Percentiles rank a stretch among this genome's conserved stretches.
Evolutionary conservation across 805 yeast species (phyloP).

Genomic region (Saccharomycopsis fodiens): DNA sequence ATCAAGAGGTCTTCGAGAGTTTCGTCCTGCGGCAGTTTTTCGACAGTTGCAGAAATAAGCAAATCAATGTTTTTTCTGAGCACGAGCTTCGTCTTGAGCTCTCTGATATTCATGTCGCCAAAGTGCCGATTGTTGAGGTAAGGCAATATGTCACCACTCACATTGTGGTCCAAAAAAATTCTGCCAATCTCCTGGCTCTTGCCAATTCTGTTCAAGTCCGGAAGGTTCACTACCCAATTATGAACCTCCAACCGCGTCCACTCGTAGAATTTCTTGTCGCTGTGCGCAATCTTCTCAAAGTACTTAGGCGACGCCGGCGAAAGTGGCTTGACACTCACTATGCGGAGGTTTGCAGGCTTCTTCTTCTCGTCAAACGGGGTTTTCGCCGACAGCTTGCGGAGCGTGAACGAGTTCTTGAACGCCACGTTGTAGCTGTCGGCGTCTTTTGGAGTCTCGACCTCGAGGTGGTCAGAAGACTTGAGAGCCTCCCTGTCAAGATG

Average conservation of each 20-base stretch:
- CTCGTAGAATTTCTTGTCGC: conserved; percentile 17
- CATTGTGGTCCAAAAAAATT: conserved; percentile 17
- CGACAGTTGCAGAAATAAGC: conserved; percentile 6
- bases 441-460: conserved; percentile 5
- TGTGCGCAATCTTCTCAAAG: conserved; percentile 8
- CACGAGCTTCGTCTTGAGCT: conserved; percentile 14
- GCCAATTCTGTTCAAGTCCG: conserved; percentile 17
- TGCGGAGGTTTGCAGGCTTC: not conserved
- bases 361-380: not conserved
- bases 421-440: conserved; percentile 15
- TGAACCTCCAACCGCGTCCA: conserved; percentile 21
- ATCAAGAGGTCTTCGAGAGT: conserved; percentile 7
- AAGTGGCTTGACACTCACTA: conserved; percentile 3
- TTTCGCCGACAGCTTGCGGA: conserved; percentile 9
- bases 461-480: conserved; percentile 7
- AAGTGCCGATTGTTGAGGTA: conserved; percentile 16
- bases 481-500: conserved; percentile 9
- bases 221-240: conserved; percentile 19
- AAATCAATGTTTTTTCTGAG: conserved; percentile 16
- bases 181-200: conserved; percentile 18
- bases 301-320: conserved; percentile 20
- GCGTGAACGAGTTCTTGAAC: conserved; percentile 18
- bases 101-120: conserved; percentile 18
- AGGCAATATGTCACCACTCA: conserved; percentile 19
- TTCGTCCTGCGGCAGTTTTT: conserved; percentile 4